Evolutionary conservation across 208 protist genomes (phyloP).

Genomic region (Acanthamoeba castellanii): DNA sequence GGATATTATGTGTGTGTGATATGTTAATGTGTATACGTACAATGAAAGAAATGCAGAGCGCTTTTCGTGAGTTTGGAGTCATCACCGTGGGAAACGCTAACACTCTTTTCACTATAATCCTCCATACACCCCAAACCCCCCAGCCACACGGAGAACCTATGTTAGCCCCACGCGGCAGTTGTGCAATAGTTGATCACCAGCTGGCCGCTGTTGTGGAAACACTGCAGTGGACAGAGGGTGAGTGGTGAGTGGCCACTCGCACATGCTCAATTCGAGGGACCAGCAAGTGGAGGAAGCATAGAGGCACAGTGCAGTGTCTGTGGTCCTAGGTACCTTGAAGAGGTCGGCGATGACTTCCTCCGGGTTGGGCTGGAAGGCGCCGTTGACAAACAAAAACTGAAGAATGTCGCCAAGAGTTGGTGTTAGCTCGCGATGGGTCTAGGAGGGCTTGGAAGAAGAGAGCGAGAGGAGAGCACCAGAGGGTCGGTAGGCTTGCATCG

Average conservation of each 20-base stretch:
- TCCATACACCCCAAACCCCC: neutral
- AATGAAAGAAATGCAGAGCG: too few species aligned
- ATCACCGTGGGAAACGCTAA: too few species aligned
- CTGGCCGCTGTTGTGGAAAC: conserved; percentile 69
- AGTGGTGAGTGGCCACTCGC: neutral
- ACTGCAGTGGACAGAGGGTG: neutral
- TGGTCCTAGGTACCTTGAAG: conserved; percentile 29
- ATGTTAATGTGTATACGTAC: too few species aligned
- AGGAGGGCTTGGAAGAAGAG: neutral
- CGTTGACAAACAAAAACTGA: conserved; percentile 69
- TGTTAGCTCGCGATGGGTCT: neutral
- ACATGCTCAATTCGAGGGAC: neutral
- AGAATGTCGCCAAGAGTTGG: neutral
- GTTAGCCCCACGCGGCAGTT: conserved; percentile 62
- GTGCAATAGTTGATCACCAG: conserved; percentile 72
- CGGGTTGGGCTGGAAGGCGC: conserved; percentile 64
- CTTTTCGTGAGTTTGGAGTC: too few species aligned
- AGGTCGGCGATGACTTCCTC: conserved; percentile 65
- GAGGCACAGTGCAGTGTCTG: too few species aligned
- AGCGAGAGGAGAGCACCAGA: neutral
- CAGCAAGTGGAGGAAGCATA: neutral
- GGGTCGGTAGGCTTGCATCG: conserved; percentile 67
- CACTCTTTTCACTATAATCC: too few species aligned
- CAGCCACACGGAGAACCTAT: neutral
- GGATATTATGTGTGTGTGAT: too few species aligned